A percentile compares a stretch with the other conserved stretches of the same genome.
These are phyloP conservation scores for Lachancea nothofagi DNA, from an alignment of 805 yeast species.

Conservation along the genomic window DNA sequence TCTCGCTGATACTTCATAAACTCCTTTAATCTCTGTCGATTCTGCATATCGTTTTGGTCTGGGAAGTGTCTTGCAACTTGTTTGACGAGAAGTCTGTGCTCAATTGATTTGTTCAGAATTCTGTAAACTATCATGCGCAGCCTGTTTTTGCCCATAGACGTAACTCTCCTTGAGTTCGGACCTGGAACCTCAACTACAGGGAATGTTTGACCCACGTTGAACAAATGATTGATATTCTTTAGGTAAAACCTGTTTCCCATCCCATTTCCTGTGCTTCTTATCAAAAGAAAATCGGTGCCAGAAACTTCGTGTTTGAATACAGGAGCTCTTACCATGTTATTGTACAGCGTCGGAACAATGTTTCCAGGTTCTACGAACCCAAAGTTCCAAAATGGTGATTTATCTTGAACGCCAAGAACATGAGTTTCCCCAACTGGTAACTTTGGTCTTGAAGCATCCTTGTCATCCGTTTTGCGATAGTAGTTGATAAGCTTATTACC, in stretches of 20 bases:
- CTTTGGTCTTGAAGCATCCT: conserved; percentile 83
- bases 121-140: conserved; percentile 90
- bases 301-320: conserved; percentile 78
- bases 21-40: conserved; percentile 89
- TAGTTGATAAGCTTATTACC: conserved; percentile 89
- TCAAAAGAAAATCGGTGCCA: conserved; percentile 73
- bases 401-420: conserved; percentile 91
- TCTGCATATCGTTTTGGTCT: conserved; percentile 95
- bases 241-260: conserved; percentile 62
- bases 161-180: conserved; percentile 93
- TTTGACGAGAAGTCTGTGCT: conserved; percentile 70
- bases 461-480: conserved; percentile 75
- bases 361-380: conserved; percentile 95
- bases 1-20: conserved; percentile 95
- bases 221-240: conserved; percentile 63
- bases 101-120: conserved; percentile 68
- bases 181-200: conserved; percentile 97
- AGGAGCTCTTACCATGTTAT: conserved; percentile 89
- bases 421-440: conserved; percentile 89
- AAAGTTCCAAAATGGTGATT: conserved; percentile 97
- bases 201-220: conserved; percentile 85
- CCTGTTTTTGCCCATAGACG: conserved; percentile 86
- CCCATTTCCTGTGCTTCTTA: conserved; percentile 80
- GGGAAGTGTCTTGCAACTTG: conserved; percentile 93
- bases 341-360: conserved; percentile 88